These are phyloP conservation scores for Pythium grandisporangium DNA, from an alignment of 352 stramenopile genomes.

Conservation along the genomic window DNA sequence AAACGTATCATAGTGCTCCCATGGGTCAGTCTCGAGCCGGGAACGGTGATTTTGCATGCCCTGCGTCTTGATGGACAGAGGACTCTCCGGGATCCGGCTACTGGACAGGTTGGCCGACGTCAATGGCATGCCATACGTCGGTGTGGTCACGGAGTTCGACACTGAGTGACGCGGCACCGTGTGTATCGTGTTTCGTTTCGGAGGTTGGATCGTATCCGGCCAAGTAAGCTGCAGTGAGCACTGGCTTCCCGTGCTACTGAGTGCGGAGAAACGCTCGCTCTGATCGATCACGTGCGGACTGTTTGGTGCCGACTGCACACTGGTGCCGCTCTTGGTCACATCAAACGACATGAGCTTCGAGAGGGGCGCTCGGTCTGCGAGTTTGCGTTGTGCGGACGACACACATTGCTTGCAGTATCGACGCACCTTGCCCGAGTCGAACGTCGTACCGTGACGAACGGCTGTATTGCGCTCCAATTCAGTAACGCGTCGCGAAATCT, in stretches of 20 bases:
- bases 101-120: conserved; percentile 24
- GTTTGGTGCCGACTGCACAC: conserved; percentile 17
- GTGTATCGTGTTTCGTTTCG: neutral
- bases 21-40: conserved; percentile 53
- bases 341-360: conserved; percentile 25
- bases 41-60: conserved; percentile 17
- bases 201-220: conserved; percentile 6
- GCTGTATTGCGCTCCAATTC: conserved; percentile 32
- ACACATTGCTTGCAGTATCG: conserved; percentile 59
- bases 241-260: conserved; percentile 35
- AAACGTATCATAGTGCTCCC: conserved; percentile 57
- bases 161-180: conserved; percentile 5
- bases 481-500: conserved; percentile 39
- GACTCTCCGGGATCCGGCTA: conserved; percentile 44
- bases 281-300: conserved; percentile 10
- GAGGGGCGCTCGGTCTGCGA: conserved; percentile 17
- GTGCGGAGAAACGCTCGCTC: conserved; percentile 27
- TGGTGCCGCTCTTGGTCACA: conserved; percentile 16
- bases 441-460: too few species aligned
- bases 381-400: conserved; percentile 25
- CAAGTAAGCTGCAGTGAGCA: conserved; percentile 17
- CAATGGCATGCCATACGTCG: conserved; percentile 3
- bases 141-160: conserved; percentile 3
- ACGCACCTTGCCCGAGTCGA: too few species aligned
- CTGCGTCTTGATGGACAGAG: conserved; percentile 38